Percentiles rank a stretch among this genome's conserved stretches.
phyloP scores from a whole-genome alignment of 2,329 filamentous ascomycete species.

The Cercospora berteroae region DNA sequence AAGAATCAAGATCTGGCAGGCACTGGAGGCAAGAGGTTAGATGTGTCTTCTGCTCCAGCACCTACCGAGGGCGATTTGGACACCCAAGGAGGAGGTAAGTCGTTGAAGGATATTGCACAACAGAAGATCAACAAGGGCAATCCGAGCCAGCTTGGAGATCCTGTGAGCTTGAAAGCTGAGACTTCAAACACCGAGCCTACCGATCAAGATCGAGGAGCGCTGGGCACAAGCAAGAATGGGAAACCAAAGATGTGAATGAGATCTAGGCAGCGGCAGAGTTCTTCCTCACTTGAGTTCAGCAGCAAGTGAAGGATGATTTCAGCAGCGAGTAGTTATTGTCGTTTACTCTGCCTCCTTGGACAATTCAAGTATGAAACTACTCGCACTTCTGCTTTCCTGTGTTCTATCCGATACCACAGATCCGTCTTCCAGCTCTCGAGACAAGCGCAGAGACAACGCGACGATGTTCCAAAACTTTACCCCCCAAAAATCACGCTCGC shows the following conservation, averaged over 20 bases:
- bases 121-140: constrained; percentile 34
- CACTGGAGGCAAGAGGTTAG: constrained; percentile 8
- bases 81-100: constrained; percentile 14
- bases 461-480: not conserved
- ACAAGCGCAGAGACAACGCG: not conserved
- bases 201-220: constrained; percentile 35
- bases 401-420: not conserved
- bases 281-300: not conserved
- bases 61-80: constrained; percentile 22
- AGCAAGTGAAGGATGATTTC: not conserved
- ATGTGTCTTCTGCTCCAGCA: constrained; percentile 8
- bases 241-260: constrained; percentile 36
- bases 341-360: not conserved
- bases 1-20: constrained; percentile 12
- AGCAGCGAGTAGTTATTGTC: not conserved
- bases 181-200: constrained; percentile 38
- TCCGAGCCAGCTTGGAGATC: constrained; percentile 38
- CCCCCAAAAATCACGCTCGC: not conserved
- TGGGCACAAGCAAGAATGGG: constrained; percentile 27
- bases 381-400: not conserved
- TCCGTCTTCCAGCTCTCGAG: not conserved
- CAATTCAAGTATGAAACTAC: not conserved
- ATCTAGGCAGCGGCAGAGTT: not conserved
- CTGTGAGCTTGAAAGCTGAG: constrained; percentile 39
- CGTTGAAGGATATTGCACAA: constrained; percentile 28